Percentiles rank a stretch among this genome's conserved stretches.
These are phyloP conservation scores for Ogataea paraovalis DNA, from an alignment of 805 yeast genomes.

Conservation along the genomic window DNA sequence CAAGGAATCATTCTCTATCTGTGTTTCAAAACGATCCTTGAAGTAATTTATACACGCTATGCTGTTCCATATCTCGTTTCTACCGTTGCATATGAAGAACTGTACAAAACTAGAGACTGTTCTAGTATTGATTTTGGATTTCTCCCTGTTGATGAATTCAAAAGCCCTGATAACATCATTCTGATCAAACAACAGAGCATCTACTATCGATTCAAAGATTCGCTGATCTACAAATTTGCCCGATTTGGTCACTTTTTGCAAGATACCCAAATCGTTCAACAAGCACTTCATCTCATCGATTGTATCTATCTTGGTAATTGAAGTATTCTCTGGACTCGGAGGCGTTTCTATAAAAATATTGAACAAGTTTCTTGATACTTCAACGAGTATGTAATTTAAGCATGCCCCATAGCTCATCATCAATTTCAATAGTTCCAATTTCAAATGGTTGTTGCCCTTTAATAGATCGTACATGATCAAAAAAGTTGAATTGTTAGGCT, in stretches of 20 bases:
- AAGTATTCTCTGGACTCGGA: background rate
- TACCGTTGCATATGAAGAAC: background rate
- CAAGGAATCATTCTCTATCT: background rate
- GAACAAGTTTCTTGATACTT: background rate
- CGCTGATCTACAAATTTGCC: background rate
- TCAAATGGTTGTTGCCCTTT: background rate
- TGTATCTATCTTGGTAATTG: background rate
- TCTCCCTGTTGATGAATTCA: background rate
- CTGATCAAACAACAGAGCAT: background rate
- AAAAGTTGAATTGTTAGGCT: conserved; percentile 7
- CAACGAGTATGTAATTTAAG: background rate
- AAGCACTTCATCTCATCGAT: background rate
- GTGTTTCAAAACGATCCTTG: background rate
- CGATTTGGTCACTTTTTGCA: background rate
- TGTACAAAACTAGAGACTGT: background rate
- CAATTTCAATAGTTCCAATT: conserved; percentile 7
- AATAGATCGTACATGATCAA: conserved; percentile 4
- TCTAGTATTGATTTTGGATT: background rate
- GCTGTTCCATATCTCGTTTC: conserved; percentile 5
- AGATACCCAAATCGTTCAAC: background rate
- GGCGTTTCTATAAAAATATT: background rate
- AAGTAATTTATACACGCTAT: conserved; percentile 7
- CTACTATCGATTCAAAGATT: background rate
- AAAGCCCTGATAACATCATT: background rate
- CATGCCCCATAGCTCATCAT: conserved; percentile 2